A percentile compares a stretch with the other conserved stretches of the same genome.
These are phyloP conservation scores for Fusarium agapanthi DNA, from an alignment of 2,329 filamentous ascomycete species.

Conservation along the genomic window DNA sequence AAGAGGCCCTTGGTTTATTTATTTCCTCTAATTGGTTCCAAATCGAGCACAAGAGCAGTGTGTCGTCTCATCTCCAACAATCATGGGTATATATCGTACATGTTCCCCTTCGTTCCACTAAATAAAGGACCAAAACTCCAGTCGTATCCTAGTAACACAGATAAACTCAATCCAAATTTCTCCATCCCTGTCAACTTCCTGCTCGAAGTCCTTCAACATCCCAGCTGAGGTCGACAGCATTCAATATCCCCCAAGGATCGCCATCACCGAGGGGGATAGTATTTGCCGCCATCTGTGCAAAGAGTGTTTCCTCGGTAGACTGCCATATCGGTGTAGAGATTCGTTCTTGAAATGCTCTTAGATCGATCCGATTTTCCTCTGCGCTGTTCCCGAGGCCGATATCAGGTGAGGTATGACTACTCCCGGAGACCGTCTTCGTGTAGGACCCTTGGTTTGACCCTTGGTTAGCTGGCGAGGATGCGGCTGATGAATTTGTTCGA, in stretches of 20 bases:
- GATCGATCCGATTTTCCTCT: constrained; percentile 49
- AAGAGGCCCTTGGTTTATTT: background rate
- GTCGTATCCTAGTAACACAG: background rate
- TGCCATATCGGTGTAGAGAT: constrained; percentile 45
- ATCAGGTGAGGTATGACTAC: constrained; percentile 45
- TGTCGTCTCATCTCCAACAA: background rate
- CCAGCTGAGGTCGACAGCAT: constrained; percentile 41
- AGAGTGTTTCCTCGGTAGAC: constrained; percentile 43
- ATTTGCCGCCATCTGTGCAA: constrained; percentile 39
- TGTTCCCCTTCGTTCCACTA: background rate
- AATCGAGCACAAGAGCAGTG: constrained; percentile 30
- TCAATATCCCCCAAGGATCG: constrained; percentile 45
- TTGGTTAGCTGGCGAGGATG: constrained; percentile 44
- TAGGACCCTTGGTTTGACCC: constrained; percentile 31
- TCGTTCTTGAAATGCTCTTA: constrained; percentile 47
- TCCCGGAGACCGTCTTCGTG: constrained; percentile 38
- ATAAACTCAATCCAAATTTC: no score
- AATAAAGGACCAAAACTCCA: background rate
- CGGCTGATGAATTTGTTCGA: constrained; percentile 46
- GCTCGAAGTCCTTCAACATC: constrained; percentile 15
- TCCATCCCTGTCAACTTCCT: background rate
- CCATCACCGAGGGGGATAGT: constrained; percentile 32
- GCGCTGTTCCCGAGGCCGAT: constrained; percentile 48
- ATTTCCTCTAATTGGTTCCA: background rate
- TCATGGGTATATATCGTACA: constrained; percentile 36